These are phyloP conservation scores for Lodderomyces jiufengensis DNA, from an alignment of 1,139 yeast species.

Conservation along the genomic window DNA sequence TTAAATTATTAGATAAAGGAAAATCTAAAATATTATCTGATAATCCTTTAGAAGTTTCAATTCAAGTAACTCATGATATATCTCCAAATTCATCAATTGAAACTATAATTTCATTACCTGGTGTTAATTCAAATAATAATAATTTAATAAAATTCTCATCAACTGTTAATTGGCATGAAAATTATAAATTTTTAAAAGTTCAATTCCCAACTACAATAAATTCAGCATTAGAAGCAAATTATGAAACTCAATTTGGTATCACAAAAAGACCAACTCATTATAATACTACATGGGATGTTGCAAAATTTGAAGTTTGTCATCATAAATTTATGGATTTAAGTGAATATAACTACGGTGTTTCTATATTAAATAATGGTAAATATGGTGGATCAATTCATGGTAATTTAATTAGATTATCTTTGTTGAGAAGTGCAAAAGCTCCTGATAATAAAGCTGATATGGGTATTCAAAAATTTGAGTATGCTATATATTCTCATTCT, in stretches of 20 bases:
- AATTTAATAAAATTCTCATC: constrained; percentile 52
- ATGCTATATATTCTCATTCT: constrained; percentile 78
- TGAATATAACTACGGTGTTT: constrained; percentile 83
- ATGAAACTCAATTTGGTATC: constrained; percentile 91
- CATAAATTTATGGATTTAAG: constrained; percentile 93
- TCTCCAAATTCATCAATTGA: constrained; percentile 56
- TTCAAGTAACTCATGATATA: constrained; percentile 57
- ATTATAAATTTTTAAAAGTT: constrained; percentile 83
- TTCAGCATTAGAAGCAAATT: constrained; percentile 66
- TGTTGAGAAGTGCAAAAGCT: constrained; percentile 81
- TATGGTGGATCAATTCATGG: constrained; percentile 94
- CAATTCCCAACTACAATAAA: constrained; percentile 88
- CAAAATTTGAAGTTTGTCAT: constrained; percentile 93
- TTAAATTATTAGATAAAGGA: constrained; percentile 43
- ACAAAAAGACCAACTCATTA: constrained; percentile 91
- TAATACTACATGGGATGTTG: constrained; percentile 94
- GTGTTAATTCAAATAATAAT: constrained; percentile 36
- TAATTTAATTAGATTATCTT: constrained; percentile 75
- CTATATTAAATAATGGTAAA: constrained; percentile 78
- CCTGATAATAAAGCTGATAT: constrained; percentile 94
- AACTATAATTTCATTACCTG: constrained; percentile 70
- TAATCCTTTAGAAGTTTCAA: constrained; percentile 59
- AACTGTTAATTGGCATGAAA: constrained; percentile 83
- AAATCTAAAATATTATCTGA: constrained; percentile 48
- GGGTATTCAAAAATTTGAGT: constrained; percentile 81